Evolutionary conservation across 2,329 filamentous ascomycete genomes (phyloP).

Genomic region (Simplicillium sp.): DNA sequence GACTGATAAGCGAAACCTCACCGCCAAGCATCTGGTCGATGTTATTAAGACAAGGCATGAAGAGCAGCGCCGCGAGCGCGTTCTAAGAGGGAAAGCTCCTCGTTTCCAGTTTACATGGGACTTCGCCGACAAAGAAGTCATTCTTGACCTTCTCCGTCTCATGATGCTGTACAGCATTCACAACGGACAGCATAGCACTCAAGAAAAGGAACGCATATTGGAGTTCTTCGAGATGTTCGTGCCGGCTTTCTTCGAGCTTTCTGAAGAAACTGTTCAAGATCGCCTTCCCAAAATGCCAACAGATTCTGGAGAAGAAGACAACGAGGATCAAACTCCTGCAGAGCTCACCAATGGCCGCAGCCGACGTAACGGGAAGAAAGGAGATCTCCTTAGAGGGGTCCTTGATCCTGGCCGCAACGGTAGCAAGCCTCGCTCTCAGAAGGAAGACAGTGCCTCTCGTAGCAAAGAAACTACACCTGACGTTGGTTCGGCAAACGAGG

Average conservation of each 20-base stretch:
- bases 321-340: slow-evolving; percentile 61
- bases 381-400: slow-evolving; percentile 75
- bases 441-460: slow-evolving; percentile 68
- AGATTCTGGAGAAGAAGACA: slow-evolving; percentile 66
- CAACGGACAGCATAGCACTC: slow-evolving; percentile 60
- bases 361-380: slow-evolving; percentile 66
- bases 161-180: slow-evolving; percentile 57
- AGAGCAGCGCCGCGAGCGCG: slow-evolving; percentile 69
- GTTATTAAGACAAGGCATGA: slow-evolving; percentile 90
- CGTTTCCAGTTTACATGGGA: slow-evolving; percentile 68
- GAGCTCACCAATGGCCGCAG: slow-evolving; percentile 61
- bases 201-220: slow-evolving; percentile 64
- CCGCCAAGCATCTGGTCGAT: slow-evolving; percentile 80
- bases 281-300: slow-evolving; percentile 60
- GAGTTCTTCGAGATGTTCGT: slow-evolving; percentile 72
- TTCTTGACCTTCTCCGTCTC: slow-evolving; percentile 52
- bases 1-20: slow-evolving; percentile 83
- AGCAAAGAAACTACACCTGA: slow-evolving; percentile 90
- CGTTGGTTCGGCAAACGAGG: slow-evolving; percentile 65
- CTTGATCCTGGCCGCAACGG: slow-evolving; percentile 70
- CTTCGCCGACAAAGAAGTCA: slow-evolving; percentile 62
- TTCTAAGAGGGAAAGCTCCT: slow-evolving; percentile 49
- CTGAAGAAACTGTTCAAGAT: slow-evolving; percentile 58
- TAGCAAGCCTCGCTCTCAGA: slow-evolving; percentile 59
- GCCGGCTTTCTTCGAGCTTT: slow-evolving; percentile 65